Conservation (phyloP, 2,329 filamentous ascomycete species). For the Colletotrichum spinosum region DNA sequence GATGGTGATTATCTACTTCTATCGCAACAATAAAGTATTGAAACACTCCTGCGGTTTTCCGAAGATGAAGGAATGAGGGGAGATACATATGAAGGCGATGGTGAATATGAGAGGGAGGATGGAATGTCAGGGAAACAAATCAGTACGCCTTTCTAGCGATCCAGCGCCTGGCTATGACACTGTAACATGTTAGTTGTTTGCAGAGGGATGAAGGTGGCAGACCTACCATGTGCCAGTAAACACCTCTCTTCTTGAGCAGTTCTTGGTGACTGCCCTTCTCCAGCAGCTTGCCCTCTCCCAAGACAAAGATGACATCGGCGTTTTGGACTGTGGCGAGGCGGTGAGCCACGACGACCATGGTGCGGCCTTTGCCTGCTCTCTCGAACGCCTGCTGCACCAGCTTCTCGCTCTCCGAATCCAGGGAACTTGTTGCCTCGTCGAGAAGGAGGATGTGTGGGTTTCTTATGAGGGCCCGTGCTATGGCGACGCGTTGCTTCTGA, state of each 20-base stretch:
- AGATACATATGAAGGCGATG: too few relatives aligned
- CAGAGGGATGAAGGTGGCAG: background rate
- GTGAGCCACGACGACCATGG: conserved; percentile 83
- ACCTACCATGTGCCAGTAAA: conserved; percentile 70
- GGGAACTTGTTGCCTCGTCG: conserved; percentile 78
- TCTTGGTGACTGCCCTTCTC: conserved; percentile 66
- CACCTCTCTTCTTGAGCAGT: conserved; percentile 61
- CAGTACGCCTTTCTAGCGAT: conserved; percentile 50
- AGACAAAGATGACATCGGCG: conserved; percentile 83
- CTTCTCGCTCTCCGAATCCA: conserved; percentile 73
- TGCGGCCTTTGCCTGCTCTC: conserved; percentile 67
- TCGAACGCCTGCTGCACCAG: conserved; percentile 77
- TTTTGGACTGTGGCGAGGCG: conserved; percentile 82
- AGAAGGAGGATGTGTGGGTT: conserved; percentile 75
- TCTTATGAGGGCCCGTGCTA: conserved; percentile 75
- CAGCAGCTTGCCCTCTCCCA: conserved; percentile 72
- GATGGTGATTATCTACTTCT: too few relatives aligned
- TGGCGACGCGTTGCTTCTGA: conserved; percentile 77
- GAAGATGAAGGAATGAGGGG: too few relatives aligned
- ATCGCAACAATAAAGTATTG: too few relatives aligned
- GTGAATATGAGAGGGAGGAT: too few relatives aligned
- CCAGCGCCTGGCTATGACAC: conserved; percentile 71
- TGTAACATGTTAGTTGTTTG: conserved; percentile 45
- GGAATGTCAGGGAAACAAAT: too few relatives aligned
- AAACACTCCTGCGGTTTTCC: too few relatives aligned